These are phyloP conservation scores for Sporothrix mexicana DNA, from an alignment of 2,329 filamentous ascomycete species.

Conservation along the genomic window DNA sequence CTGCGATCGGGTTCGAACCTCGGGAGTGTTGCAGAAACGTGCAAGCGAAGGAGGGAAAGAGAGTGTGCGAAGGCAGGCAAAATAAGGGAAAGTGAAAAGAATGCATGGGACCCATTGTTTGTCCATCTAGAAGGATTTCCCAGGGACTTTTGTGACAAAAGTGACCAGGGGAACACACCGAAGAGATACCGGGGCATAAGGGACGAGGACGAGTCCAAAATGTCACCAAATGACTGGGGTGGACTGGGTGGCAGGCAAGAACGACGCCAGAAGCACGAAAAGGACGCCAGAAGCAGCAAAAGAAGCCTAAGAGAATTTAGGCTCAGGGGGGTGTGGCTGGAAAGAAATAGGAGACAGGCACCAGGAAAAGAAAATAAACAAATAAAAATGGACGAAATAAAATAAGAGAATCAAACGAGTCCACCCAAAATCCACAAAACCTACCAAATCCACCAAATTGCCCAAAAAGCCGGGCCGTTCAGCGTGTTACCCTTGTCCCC, in stretches of 20 bases:
- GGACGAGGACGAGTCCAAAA: neutral
- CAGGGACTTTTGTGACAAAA: neutral
- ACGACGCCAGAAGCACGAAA: conserved; percentile 16
- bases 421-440: too few species aligned
- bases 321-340: neutral
- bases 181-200: neutral
- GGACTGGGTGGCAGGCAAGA: too few species aligned
- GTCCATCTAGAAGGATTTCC: conserved; percentile 24
- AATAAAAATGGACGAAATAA: conserved; percentile 5
- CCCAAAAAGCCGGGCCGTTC: conserved; percentile 22
- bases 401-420: neutral
- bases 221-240: too few species aligned
- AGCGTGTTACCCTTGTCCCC: conserved; percentile 8
- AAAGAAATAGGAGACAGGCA: neutral
- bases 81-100: neutral
- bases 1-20: conserved; percentile 6
- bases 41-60: conserved; percentile 11
- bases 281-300: conserved; percentile 13
- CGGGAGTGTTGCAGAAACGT: conserved; percentile 15
- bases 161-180: neutral
- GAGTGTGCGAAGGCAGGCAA: too few species aligned
- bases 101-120: neutral
- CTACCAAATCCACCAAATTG: too few species aligned
- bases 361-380: neutral
- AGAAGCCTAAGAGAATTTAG: neutral